A percentile compares a stretch with the other conserved stretches of the same genome.
Conservation (phyloP, 768 basidiomycete genomes). For the Termitomyces titanicus region DNA sequence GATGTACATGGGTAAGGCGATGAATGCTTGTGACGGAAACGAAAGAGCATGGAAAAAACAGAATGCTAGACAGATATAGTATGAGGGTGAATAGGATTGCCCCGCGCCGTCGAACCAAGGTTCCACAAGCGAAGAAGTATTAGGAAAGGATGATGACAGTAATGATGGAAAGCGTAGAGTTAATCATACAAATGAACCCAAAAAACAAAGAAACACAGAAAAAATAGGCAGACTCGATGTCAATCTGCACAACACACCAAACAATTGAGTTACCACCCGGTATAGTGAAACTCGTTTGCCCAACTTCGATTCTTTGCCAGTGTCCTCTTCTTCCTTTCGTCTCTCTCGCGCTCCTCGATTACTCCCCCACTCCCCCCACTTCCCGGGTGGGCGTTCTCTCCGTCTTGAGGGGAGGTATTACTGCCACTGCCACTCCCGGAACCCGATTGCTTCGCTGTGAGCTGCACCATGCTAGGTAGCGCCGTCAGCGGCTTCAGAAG, state of each 20-base stretch:
- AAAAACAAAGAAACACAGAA: conserved; percentile 1
- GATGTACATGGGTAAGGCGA: conserved; percentile 6
- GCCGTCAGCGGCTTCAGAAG: conserved; percentile 27
- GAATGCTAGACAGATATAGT: conserved; percentile 6
- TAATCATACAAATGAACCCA: conserved; percentile 15
- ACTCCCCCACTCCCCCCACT: conserved; percentile 16
- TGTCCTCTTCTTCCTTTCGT: conserved; percentile 39
- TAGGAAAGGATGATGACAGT: conserved; percentile 1
- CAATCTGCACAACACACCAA: not conserved
- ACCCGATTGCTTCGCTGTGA: conserved; percentile 31
- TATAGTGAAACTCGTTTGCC: conserved; percentile 59
- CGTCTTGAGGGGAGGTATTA: not conserved
- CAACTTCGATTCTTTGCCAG: conserved; percentile 63
- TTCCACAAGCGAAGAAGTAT: not conserved
- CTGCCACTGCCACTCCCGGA: not conserved
- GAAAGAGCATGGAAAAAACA: conserved; percentile 7
- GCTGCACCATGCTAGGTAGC: conserved; percentile 37
- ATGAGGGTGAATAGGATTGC: not conserved
- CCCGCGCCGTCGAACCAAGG: not conserved
- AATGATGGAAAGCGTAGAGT: conserved; percentile 2
- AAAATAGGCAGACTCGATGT: not conserved
- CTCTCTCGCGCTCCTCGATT: conserved; percentile 29
- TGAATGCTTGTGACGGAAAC: not conserved
- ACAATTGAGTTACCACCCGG: conserved; percentile 50
- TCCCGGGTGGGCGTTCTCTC: conserved; percentile 13